Base-by-base conservation (phyloP, 2,329 filamentous ascomycete genomes). In the Lasiodiplodia sp. region DNA sequence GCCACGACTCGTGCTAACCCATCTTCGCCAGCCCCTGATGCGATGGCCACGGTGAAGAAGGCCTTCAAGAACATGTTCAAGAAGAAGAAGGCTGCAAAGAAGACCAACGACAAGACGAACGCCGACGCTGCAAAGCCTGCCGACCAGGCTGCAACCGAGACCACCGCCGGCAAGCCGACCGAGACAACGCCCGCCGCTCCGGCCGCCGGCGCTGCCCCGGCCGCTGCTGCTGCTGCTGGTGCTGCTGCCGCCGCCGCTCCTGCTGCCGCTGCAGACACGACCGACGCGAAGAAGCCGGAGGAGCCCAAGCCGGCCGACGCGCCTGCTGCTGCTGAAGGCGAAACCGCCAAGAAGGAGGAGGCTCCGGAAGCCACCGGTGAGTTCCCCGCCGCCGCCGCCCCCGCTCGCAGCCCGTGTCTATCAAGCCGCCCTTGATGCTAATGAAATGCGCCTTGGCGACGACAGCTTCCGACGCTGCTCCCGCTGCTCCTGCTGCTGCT, bases 51-150 rank as follows among this genome's bases (percentile, higher is more conserved):
- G 69, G 70, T 78, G 73, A 80, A 80, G 76, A 78, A 78, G 73
- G 73, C 73, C 70, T 73, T 80, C 71, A 80, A 79, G 74, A 72
- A 75, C 68, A 69, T 80, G 69, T 79, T 80, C 70, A 77, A 72
- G 70, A 77, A 77, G 65, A 71, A 71, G 37, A 68, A 68, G 60
- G 18, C 66, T 7, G 47, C 53, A 28, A 67, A 67, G 53, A 68
- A 68, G 38, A 51, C 25, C 37, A 56, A 67, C 47, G 49, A 67
- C 49, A 75, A 77, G 69, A 34, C 52, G 4, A 66, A 62, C 16
- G 40, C 49, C 31, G 60, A 55, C 52, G 52, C 68, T 40, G 68
- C 62, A 31, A 69, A 75, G 38, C 70, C 73, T 14, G 72, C 75
- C 34, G 73, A 77, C 40, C 73, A 76, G 23, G 67, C 73, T 25